Percentiles rank a stretch among this genome's conserved stretches.
Evolutionary conservation across 164 flowering plant species (phyloP).

Genomic region (Vitis riparia): DNA sequence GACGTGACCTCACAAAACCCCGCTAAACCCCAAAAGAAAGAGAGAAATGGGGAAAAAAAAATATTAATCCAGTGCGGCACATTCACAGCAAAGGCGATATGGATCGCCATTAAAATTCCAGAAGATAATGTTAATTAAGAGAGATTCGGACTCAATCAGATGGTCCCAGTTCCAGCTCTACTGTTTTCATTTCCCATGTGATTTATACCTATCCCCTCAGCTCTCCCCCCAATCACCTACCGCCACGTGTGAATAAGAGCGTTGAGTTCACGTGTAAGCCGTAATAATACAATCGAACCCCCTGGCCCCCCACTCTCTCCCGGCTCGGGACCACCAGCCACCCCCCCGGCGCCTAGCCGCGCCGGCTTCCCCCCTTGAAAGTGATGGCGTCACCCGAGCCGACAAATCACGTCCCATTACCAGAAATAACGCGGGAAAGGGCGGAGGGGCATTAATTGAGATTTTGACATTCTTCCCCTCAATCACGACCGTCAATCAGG

Average conservation of each 20-base stretch:
- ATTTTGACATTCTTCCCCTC: slow-evolving; percentile 18
- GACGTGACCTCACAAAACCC: no score
- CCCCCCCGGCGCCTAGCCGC: neutral
- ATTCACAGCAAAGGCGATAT: slow-evolving; percentile 9
- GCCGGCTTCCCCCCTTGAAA: neutral
- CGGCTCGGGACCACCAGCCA: no score
- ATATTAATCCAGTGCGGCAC: neutral
- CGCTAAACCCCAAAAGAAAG: no score
- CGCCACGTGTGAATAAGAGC: slow-evolving; percentile 22
- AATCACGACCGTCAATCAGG: neutral
- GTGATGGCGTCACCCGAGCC: slow-evolving; percentile 3
- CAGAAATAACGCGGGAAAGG: slow-evolving; percentile 18
- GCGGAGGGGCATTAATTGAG: slow-evolving; percentile 9
- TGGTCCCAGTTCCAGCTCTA: slow-evolving; percentile 20
- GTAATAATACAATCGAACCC: slow-evolving; percentile 13
- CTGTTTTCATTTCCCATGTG: slow-evolving; percentile 28
- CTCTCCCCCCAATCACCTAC: neutral
- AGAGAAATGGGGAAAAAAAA: no score
- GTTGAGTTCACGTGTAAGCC: slow-evolving; percentile 32
- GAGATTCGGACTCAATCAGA: slow-evolving; percentile 6
- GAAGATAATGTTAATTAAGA: slow-evolving; percentile 12
- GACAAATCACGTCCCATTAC: slow-evolving; percentile 1
- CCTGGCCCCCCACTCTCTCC: neutral
- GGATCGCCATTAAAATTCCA: neutral
- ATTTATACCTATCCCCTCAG: slow-evolving; percentile 14